Conservation (phyloP, 495 filamentous ascomycete genomes). For the Bryoglossum gracile region DNA sequence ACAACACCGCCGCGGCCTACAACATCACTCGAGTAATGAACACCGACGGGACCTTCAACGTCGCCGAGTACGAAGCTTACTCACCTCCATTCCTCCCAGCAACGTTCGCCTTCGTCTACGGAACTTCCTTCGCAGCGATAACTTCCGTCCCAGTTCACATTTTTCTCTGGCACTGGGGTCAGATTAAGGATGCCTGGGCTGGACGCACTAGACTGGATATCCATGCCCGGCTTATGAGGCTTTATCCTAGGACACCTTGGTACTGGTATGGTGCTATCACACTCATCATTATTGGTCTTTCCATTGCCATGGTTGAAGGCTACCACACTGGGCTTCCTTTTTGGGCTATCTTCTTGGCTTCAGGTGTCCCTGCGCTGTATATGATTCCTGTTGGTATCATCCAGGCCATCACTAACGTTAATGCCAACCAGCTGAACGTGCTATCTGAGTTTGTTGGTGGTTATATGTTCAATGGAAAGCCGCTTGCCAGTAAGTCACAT, state of each 20-base stretch:
- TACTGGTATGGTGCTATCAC: conserved; percentile 49
- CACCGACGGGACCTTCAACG: conserved; percentile 41
- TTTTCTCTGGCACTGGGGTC: conserved; percentile 54
- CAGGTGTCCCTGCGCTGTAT: conserved; percentile 44
- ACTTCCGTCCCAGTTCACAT: conserved; percentile 57
- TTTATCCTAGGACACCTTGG: conserved; percentile 49
- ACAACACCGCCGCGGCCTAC: conserved; percentile 32
- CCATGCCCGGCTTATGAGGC: conserved; percentile 36
- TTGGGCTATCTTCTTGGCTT: conserved; percentile 58
- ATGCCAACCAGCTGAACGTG: conserved; percentile 52
- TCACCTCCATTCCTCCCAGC: conserved; percentile 57
- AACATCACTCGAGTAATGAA: conserved; percentile 48
- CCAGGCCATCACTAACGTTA: conserved; percentile 59
- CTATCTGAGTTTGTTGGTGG: conserved; percentile 58
- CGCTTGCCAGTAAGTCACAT: conserved; percentile 39
- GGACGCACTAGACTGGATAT: conserved; percentile 8
- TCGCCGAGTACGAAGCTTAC: conserved; percentile 48
- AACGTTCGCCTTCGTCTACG: conserved; percentile 56
- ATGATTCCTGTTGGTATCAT: conserved; percentile 49
- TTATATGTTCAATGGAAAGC: conserved; percentile 53
- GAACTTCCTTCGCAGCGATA: conserved; percentile 62
- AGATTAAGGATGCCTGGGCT: conserved; percentile 29
- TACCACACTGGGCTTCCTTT: conserved; percentile 57
- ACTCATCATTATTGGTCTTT: conserved; percentile 46
- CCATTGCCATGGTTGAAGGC: conserved; percentile 52